Evolutionary conservation across 2,329 filamentous ascomycete species (phyloP).

Genomic region (Ceratocystis papillata): DNA sequence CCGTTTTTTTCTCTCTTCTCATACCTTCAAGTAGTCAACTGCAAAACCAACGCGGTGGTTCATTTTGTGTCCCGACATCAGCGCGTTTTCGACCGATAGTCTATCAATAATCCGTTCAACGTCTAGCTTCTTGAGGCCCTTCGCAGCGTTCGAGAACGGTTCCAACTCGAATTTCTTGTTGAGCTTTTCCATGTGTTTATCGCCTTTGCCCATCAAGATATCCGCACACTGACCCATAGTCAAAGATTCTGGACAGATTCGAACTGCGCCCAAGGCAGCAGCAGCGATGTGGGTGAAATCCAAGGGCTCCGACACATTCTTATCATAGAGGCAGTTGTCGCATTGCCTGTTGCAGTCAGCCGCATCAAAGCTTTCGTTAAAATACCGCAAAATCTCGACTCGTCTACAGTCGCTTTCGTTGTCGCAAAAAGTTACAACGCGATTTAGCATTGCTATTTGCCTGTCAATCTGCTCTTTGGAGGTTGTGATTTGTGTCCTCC

Average conservation of each 20-base stretch:
- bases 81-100: constrained; percentile 60
- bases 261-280: constrained; percentile 54
- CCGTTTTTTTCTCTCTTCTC: neutral
- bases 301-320: constrained; percentile 55
- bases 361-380: constrained; percentile 69
- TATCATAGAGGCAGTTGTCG: constrained; percentile 72
- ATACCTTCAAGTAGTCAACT: constrained; percentile 59
- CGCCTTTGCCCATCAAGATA: constrained; percentile 53
- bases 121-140: constrained; percentile 59
- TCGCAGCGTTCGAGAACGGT: constrained; percentile 56
- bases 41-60: constrained; percentile 55
- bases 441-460: constrained; percentile 73
- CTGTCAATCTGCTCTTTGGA: constrained; percentile 69
- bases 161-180: constrained; percentile 3
- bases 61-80: constrained; percentile 55
- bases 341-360: constrained; percentile 64
- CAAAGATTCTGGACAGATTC: constrained; percentile 50
- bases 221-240: constrained; percentile 77
- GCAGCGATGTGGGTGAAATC: constrained; percentile 70
- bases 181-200: constrained; percentile 18
- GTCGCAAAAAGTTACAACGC: constrained; percentile 79
- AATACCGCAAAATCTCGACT: constrained; percentile 83
- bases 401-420: constrained; percentile 80
- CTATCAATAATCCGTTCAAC: constrained; percentile 74
- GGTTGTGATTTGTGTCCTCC: neutral